Evolutionary conservation across 129 eudicot genomes (phyloP).

Genomic region (Erigeron canadensis): DNA sequence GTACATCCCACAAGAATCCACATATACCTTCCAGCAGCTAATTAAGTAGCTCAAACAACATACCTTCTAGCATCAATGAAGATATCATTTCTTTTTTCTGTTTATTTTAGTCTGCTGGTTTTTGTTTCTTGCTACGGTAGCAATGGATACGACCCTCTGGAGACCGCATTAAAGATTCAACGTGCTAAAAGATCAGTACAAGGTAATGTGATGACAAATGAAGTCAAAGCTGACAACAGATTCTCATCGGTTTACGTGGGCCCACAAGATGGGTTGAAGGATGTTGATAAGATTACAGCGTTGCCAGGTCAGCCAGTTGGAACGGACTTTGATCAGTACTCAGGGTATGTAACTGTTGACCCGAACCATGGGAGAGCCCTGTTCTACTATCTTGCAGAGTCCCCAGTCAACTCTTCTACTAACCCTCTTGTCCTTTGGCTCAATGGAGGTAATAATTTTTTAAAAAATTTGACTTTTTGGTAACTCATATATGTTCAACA

Average conservation of each 20-base stretch:
- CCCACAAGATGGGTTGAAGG: slow-evolving; percentile 52
- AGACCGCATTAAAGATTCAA: slow-evolving; percentile 19
- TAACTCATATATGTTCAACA: too few species aligned
- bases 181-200: slow-evolving; percentile 14
- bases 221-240: neutral
- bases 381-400: slow-evolving; percentile 55
- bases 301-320: slow-evolving; percentile 69
- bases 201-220: slow-evolving; percentile 1
- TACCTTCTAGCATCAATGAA: slow-evolving; percentile 24
- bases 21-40: too few species aligned
- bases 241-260: slow-evolving; percentile 39
- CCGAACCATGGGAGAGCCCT: slow-evolving; percentile 48
- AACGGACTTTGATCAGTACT: slow-evolving; percentile 54
- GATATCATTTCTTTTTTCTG: slow-evolving; percentile 22
- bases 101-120: slow-evolving; percentile 32
- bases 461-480: neutral
- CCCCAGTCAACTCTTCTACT: slow-evolving; percentile 34
- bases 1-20: slow-evolving; percentile 19
- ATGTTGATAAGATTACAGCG: slow-evolving; percentile 39
- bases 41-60: too few species aligned
- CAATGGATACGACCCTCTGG: slow-evolving; percentile 38
- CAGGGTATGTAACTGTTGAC: slow-evolving; percentile 72
- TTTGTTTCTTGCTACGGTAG: slow-evolving; percentile 35
- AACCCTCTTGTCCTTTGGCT: slow-evolving; percentile 76
- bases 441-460: slow-evolving; percentile 66